Evolutionary conservation across 768 basidiomycete genomes (phyloP).

Genomic region (Trametes maxima): DNA sequence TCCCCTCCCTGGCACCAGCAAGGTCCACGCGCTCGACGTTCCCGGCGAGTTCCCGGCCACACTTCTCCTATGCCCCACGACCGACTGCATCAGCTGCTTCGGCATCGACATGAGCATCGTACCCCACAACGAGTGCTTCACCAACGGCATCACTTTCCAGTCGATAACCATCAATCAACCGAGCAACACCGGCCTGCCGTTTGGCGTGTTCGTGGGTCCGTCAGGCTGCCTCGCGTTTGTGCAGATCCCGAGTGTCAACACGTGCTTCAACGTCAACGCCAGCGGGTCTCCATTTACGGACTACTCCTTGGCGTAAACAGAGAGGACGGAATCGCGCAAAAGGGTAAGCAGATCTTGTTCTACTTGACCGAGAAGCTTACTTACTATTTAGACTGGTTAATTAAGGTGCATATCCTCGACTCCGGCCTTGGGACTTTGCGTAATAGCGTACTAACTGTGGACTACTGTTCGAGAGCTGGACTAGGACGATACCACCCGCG

Average conservation of each 20-base stretch:
- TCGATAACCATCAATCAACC: slow-evolving; percentile 8
- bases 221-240: not conserved
- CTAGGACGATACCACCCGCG: too few species aligned
- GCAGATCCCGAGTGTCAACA: slow-evolving; percentile 9
- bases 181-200: slow-evolving; percentile 11
- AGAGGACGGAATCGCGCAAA: too few species aligned
- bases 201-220: slow-evolving; percentile 10
- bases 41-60: not conserved
- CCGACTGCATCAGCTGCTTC: slow-evolving; percentile 9
- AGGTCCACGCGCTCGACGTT: not conserved
- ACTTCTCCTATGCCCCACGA: slow-evolving; percentile 5
- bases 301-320: too few species aligned
- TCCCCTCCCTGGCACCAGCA: not conserved
- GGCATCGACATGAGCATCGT: slow-evolving; percentile 8
- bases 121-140: slow-evolving; percentile 2
- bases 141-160: slow-evolving; percentile 31
- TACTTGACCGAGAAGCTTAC: too few species aligned
- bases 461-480: too few species aligned
- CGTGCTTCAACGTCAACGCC: slow-evolving; percentile 1
- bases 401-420: too few species aligned
- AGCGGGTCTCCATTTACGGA: not conserved
- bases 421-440: too few species aligned
- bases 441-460: too few species aligned
- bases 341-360: too few species aligned
- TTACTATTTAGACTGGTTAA: too few species aligned